Evolutionary conservation across 352 stramenopile species (phyloP).

Genomic region (Globisporangium abappressorium): DNA sequence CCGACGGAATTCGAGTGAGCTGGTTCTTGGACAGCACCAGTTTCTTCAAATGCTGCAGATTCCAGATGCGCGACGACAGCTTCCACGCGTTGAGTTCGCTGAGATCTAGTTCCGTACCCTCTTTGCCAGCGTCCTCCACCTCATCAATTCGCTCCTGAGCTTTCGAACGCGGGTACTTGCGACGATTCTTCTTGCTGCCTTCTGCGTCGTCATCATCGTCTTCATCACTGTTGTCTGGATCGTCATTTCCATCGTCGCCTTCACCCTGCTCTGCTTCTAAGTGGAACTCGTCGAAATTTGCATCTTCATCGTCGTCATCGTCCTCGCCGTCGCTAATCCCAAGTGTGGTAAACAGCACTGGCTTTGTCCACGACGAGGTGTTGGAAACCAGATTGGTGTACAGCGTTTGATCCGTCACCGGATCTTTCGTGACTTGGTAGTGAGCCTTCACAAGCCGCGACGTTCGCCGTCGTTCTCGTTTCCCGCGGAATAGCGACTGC

Average conservation of each 20-base stretch:
- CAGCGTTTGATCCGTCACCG: constrained; percentile 31
- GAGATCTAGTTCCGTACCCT: constrained; percentile 36
- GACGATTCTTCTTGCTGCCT: constrained; percentile 4
- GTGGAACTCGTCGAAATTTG: constrained; percentile 15
- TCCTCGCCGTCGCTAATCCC: constrained; percentile 21
- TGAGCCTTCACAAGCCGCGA: constrained; percentile 28
- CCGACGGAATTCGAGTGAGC: constrained; percentile 59
- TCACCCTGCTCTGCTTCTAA: constrained; percentile 19
- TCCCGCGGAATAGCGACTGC: constrained; percentile 47
- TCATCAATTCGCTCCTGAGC: constrained; percentile 54
- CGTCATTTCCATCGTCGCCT: constrained; percentile 20
- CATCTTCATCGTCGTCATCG: constrained; percentile 17
- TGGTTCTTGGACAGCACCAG: constrained; percentile 52
- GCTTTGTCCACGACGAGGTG: constrained; percentile 36
- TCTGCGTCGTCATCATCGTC: constrained; percentile 18
- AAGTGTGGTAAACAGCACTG: constrained; percentile 34
- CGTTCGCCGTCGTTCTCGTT: constrained; percentile 28
- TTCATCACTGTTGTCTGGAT: constrained; percentile 14
- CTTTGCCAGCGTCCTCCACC: constrained; percentile 34
- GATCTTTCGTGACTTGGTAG: constrained; percentile 39
- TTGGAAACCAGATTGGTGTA: constrained; percentile 46
- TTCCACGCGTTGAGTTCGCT: constrained; percentile 47
- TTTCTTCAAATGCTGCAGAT: constrained; percentile 39
- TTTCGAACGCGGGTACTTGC: constrained; percentile 50
- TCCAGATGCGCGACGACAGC: constrained; percentile 71